Evolutionary conservation across 345 rosid genomes (phyloP).

Genomic region (Populus tremula): DNA sequence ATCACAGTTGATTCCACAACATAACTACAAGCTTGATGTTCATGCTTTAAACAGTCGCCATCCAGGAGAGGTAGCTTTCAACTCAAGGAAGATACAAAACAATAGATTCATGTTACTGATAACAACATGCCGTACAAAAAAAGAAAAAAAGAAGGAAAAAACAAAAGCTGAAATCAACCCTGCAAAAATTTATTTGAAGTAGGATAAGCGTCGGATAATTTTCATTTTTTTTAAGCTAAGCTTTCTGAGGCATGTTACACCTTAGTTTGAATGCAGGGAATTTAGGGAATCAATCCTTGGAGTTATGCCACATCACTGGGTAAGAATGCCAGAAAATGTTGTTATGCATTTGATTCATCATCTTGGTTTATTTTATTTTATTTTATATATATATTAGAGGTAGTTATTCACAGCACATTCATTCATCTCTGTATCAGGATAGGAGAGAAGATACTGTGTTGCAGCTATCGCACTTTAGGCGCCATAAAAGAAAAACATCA

Average conservation of each 20-base stretch:
- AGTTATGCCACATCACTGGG: slow-evolving; percentile 98
- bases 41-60: slow-evolving; percentile 79
- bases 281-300: slow-evolving; percentile 93
- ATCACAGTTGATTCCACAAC: slow-evolving; percentile 83
- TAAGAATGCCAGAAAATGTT: slow-evolving; percentile 33
- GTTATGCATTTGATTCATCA: not conserved
- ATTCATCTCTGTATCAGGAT: slow-evolving; percentile 56
- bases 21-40: slow-evolving; percentile 91
- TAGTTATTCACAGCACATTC: slow-evolving; percentile 14
- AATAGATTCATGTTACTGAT: not conserved
- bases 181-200: not conserved
- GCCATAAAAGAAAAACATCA: slow-evolving; percentile 78
- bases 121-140: not conserved
- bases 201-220: not conserved
- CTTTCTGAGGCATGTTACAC: slow-evolving; percentile 36
- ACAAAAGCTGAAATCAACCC: not conserved
- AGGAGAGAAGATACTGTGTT: slow-evolving; percentile 93
- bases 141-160: not conserved
- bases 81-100: not conserved
- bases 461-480: slow-evolving; percentile 76
- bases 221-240: slow-evolving; percentile 16
- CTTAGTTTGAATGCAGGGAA: slow-evolving; percentile 92
- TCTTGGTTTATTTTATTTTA: not conserved
- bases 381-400: not conserved
- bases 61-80: slow-evolving; percentile 78